These are phyloP conservation scores for Cadophora sp. DNA, from an alignment of 2,329 filamentous ascomycete genomes.

Conservation along the genomic window DNA sequence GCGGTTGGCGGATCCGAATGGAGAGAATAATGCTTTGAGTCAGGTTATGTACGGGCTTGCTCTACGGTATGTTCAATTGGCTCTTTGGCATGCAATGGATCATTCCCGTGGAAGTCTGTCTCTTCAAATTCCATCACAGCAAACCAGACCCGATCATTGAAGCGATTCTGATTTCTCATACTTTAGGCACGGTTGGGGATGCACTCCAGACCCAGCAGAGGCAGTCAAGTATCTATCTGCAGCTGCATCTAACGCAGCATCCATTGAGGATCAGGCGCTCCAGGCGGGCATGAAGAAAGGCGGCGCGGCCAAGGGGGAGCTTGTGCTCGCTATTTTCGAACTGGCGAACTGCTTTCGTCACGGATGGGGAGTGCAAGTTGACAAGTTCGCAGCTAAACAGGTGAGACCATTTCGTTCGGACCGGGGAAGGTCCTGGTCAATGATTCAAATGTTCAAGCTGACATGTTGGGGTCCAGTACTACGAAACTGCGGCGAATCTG, in stretches of 20 bases:
- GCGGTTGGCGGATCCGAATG: constrained; percentile 79
- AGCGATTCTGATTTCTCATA: constrained; percentile 32
- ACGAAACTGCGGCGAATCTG: constrained; percentile 95
- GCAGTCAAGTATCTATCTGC: constrained; percentile 86
- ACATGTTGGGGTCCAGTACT: constrained; percentile 70
- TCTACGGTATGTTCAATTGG: constrained; percentile 66
- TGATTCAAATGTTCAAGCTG: constrained; percentile 32
- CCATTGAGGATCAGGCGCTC: constrained; percentile 84
- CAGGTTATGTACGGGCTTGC: constrained; percentile 96
- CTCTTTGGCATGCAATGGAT: constrained; percentile 24
- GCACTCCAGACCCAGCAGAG: constrained; percentile 70
- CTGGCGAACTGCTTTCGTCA: constrained; percentile 91
- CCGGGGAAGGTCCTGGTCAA: constrained; percentile 36
- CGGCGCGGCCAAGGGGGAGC: constrained; percentile 92
- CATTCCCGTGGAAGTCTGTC: not conserved
- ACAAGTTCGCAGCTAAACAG: constrained; percentile 82
- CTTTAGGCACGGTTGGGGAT: constrained; percentile 90
- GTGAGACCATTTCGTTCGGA: constrained; percentile 50
- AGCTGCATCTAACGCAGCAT: constrained; percentile 88
- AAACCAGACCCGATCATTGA: constrained; percentile 16
- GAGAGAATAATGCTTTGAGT: constrained; percentile 89
- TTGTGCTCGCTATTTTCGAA: constrained; percentile 96
- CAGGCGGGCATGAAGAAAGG: constrained; percentile 90
- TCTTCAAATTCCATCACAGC: not conserved
- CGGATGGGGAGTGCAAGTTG: constrained; percentile 89